These are phyloP conservation scores for Collariella sp. DNA, from an alignment of 495 filamentous ascomycete genomes.

Conservation along the genomic window DNA sequence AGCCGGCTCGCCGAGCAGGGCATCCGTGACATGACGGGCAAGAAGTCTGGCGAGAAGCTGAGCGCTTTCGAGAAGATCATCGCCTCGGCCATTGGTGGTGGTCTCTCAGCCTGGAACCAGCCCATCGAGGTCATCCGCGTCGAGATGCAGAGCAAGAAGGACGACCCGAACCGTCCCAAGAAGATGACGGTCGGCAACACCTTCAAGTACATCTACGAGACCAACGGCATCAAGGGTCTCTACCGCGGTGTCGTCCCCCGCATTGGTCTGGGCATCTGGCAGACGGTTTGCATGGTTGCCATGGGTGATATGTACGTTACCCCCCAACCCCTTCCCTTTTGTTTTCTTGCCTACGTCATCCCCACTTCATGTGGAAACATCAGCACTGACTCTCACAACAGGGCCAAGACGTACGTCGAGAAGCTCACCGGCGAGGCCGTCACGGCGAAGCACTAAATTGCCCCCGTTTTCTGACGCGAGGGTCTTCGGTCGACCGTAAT, in stretches of 20 bases:
- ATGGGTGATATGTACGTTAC: conserved; percentile 91
- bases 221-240: conserved; percentile 82
- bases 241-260: conserved; percentile 94
- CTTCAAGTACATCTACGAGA: conserved; percentile 83
- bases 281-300: conserved; percentile 99
- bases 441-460: conserved; percentile 88
- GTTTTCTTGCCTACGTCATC: neutral
- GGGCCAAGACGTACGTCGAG: conserved; percentile 95
- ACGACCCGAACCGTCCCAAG: conserved; percentile 93
- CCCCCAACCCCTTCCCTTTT: conserved; percentile 2
- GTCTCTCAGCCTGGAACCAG: conserved; percentile 96
- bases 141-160: conserved; percentile 99
- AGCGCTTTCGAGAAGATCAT: conserved; percentile 78
- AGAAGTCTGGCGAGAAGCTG: conserved; percentile 70
- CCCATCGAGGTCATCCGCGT: conserved; percentile 99
- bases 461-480: conserved; percentile 25
- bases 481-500: neutral
- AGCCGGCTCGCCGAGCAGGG: conserved; percentile 80
- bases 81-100: conserved; percentile 81
- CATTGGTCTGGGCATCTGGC: conserved; percentile 94
- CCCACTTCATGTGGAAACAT: neutral
- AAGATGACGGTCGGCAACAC: conserved; percentile 95
- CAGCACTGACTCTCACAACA: conserved; percentile 34
- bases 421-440: conserved; percentile 90
- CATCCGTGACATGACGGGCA: conserved; percentile 72